Conservation (phyloP, 768 basidiomycete genomes). For the Termitomyces sp. region DNA sequence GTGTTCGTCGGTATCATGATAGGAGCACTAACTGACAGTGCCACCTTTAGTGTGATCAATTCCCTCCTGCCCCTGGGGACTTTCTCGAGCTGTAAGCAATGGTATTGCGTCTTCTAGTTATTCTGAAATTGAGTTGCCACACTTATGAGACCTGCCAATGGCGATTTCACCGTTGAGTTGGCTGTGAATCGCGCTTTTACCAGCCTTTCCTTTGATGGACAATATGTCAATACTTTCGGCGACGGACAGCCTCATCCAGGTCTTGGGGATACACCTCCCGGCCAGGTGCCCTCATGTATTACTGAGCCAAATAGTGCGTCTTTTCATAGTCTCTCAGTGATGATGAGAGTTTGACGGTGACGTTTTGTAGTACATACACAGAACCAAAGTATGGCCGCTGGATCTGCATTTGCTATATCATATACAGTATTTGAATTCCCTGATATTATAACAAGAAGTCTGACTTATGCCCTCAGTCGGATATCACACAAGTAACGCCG, state of each 20-base stretch:
- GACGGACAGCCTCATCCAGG: constrained; percentile 41
- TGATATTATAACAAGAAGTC: background rate
- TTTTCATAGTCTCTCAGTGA: background rate
- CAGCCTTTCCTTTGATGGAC: constrained; percentile 36
- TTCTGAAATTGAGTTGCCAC: background rate
- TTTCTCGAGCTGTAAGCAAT: constrained; percentile 38
- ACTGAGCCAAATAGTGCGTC: constrained; percentile 44
- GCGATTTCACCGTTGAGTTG: constrained; percentile 44
- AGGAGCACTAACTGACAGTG: background rate
- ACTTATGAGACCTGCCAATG: constrained; percentile 38
- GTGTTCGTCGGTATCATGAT: constrained; percentile 5
- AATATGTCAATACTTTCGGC: constrained; percentile 34
- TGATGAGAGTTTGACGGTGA: background rate
- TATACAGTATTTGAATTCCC: constrained; percentile 32
- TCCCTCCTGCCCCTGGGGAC: constrained; percentile 38
- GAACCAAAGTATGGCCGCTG: constrained; percentile 47
- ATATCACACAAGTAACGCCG: constrained; percentile 41
- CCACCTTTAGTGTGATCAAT: constrained; percentile 35
- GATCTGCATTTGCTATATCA: constrained; percentile 53
- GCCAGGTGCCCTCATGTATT: constrained; percentile 40
- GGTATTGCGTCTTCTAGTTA: background rate
- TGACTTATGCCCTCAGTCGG: constrained; percentile 29
- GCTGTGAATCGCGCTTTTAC: constrained; percentile 49
- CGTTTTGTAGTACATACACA: constrained; percentile 45
- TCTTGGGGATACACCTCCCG: constrained; percentile 15